Base-by-base conservation (phyloP, 2,329 filamentous ascomycete genomes). In the Diplodia sapinea region DNA sequence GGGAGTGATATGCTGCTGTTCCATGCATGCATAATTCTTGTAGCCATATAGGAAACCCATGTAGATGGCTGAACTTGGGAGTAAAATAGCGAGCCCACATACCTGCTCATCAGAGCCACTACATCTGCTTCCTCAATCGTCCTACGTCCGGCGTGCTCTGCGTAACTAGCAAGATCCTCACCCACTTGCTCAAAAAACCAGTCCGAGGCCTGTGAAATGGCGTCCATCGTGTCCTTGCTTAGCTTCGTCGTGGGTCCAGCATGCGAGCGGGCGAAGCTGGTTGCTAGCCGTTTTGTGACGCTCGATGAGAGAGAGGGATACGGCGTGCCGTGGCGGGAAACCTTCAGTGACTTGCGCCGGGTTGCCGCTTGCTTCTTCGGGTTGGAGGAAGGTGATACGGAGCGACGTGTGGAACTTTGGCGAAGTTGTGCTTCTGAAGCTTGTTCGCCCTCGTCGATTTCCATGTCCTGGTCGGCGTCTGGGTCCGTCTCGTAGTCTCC, bases 141-240 rank as follows among this genome's bases (percentile, higher is more conserved):
- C 78, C 91, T 95, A 38, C 93, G 87, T 38, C 91, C 90, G 5
- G 91, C 93, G 77, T 97, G 93, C 69, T 88, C 85, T 20, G 93
- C 91, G 77, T 94, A 97, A 2, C 89, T 89, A 13, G 87, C 87
- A 66, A 97, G 80, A 75, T 96, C 93, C 69, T 93, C 91, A 57
- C 91, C 88, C 2, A 91, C 82, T 78, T 97, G 93, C 79, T 96
- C 92, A 76, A 97, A 96, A 78, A 93, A 97, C 90, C 92, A 95
- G 70, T 96, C 92, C 2, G 91, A 91, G 0, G 93, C 92, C 75
- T 93, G 89, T 73, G 90, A 88, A 65, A 97, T 87, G 4, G 90
- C 89, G 36, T 86, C 85, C 47, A 96, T 81, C 1, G 91, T 89
- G 63, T 95, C 91, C 55, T 90, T 88, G 68, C 85, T 88, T 56